Evolutionary conservation across 345 rosid species (phyloP).

Genomic region (Arabidopsis suecica): DNA sequence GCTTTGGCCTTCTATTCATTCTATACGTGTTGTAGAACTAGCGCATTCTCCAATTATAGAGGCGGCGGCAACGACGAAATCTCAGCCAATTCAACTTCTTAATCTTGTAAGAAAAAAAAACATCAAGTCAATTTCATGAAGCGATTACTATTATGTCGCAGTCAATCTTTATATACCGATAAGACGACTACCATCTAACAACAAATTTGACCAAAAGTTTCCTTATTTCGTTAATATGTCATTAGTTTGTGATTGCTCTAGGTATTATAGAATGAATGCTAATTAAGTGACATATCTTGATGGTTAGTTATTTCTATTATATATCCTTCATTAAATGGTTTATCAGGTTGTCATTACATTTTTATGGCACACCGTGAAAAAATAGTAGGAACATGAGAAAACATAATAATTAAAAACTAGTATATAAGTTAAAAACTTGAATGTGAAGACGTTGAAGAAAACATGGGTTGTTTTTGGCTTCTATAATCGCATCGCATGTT

Average conservation of each 20-base stretch:
- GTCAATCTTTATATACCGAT: conserved; percentile 24
- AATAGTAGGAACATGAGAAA: neutral
- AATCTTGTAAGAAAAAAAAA: neutral
- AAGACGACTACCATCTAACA: conserved; percentile 12
- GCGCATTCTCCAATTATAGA: conserved; percentile 21
- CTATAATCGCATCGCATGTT: conserved; percentile 21
- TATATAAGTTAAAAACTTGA: neutral
- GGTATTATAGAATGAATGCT: neutral
- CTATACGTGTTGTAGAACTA: neutral
- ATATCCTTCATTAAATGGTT: neutral
- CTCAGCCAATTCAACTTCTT: conserved; percentile 21
- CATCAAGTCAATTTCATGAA: conserved; percentile 30
- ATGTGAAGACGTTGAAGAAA: conserved; percentile 13
- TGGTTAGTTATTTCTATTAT: neutral
- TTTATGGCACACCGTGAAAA: neutral
- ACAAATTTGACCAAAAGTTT: conserved; percentile 11
- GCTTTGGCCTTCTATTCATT: conserved; percentile 13
- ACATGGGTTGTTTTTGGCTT: neutral
- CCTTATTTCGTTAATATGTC: neutral
- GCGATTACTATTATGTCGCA: conserved; percentile 25
- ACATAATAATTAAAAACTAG: neutral
- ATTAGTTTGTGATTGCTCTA: neutral
- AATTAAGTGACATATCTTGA: neutral
- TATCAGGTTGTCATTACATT: neutral
- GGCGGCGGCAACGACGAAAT: conserved; percentile 27